These are phyloP conservation scores for Periconia macrospinosa DNA, from an alignment of 2,329 filamentous ascomycete genomes.

Conservation along the genomic window DNA sequence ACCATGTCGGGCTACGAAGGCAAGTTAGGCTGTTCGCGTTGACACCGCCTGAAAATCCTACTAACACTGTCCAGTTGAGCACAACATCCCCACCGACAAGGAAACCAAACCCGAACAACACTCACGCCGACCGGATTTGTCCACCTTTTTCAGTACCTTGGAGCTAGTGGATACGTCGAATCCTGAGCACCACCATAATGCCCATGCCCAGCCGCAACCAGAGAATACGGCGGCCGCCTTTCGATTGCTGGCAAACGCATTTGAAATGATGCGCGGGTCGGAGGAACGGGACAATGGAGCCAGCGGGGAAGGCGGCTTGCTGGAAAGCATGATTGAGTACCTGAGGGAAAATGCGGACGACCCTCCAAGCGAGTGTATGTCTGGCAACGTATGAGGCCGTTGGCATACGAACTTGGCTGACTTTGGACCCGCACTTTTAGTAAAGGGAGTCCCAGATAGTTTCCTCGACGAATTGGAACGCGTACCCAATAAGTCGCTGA, in stretches of 20 bases:
- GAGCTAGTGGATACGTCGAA: conserved; percentile 60
- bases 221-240: conserved; percentile 63
- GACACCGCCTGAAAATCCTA: background rate
- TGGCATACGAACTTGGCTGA: too few relatives aligned
- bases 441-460: conserved; percentile 63
- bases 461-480: conserved; percentile 64
- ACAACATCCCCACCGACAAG: conserved; percentile 47
- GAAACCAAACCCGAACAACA: conserved; percentile 40
- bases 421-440: too few relatives aligned
- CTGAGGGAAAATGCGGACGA: conserved; percentile 59
- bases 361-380: conserved; percentile 55
- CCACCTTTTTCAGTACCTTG: conserved; percentile 66
- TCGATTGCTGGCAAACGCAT: conserved; percentile 62
- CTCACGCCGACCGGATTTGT: conserved; percentile 63
- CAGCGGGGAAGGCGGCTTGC: conserved; percentile 36
- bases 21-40: conserved; percentile 19
- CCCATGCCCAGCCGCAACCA: conserved; percentile 62
- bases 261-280: conserved; percentile 58
- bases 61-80: conserved; percentile 46
- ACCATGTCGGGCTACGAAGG: conserved; percentile 53
- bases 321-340: conserved; percentile 58
- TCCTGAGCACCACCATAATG: conserved; percentile 53
- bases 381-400: too few relatives aligned
- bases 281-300: conserved; percentile 28
- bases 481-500: conserved; percentile 59